Percentiles rank a stretch among this genome's conserved stretches.
Evolutionary conservation across 1,284 basidiomycete species (phyloP).

Genomic region (Sutorius eximius): DNA sequence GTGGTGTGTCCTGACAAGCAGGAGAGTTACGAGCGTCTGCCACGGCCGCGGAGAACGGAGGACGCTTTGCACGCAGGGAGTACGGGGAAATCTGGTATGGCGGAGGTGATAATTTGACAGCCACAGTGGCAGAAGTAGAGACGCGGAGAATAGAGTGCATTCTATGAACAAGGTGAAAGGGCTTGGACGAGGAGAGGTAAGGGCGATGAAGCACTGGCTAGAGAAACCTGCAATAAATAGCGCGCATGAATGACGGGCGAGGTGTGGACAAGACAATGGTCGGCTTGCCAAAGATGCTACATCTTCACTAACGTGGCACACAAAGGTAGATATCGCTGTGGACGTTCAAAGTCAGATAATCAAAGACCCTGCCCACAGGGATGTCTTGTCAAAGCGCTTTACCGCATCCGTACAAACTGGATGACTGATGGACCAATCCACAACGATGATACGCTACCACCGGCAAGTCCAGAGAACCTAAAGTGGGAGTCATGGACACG

Average conservation of each 20-base stretch:
- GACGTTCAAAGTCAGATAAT: not conserved
- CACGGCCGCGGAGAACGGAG: constrained; percentile 6
- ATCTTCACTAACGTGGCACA: constrained; percentile 3
- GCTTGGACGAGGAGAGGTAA: not conserved
- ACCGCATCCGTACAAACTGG: not conserved
- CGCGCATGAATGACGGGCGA: not conserved
- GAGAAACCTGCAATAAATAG: constrained; percentile 19
- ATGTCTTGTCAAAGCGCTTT: not conserved
- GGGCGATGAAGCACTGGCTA: not conserved
- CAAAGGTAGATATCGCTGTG: constrained; percentile 15
- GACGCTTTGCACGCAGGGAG: constrained; percentile 4
- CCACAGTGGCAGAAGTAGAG: constrained; percentile 6
- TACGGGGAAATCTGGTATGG: constrained; percentile 2
- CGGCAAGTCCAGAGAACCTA: not conserved
- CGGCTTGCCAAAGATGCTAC: constrained; percentile 1
- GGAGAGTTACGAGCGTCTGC: constrained; percentile 2
- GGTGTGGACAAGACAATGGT: constrained; percentile 22
- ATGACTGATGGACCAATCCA: not conserved
- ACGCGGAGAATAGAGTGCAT: constrained; percentile 20
- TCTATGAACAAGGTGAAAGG: not conserved
- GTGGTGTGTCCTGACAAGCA: not conserved
- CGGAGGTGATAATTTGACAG: constrained; percentile 6
- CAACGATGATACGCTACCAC: not conserved
- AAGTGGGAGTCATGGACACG: not conserved
- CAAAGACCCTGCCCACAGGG: not conserved